Percentiles rank a stretch among this genome's conserved stretches.
Conservation (phyloP, 2,329 filamentous ascomycete genomes). For the Sclerotinia borealis region DNA sequence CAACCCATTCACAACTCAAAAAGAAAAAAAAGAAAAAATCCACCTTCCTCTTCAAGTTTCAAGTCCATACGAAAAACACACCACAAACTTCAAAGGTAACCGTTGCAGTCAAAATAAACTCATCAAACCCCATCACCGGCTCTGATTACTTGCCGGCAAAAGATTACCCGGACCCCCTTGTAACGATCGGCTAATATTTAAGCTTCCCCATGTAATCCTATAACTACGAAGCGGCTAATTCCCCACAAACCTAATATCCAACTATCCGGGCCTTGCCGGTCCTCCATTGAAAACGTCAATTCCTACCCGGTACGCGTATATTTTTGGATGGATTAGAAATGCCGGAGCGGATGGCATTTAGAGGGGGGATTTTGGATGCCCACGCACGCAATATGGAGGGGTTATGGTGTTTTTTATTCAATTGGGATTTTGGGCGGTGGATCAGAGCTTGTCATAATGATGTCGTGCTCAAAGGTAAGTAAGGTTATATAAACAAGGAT, state of each 20-base stretch:
- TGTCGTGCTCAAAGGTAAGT: neutral
- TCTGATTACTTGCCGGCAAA: neutral
- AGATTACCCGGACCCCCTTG: neutral
- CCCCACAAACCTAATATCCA: neutral
- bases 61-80: neutral
- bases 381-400: slow-evolving; percentile 8
- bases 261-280: too few relatives aligned
- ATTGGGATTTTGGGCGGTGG: neutral
- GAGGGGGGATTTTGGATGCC: neutral
- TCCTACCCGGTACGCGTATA: neutral
- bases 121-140: neutral
- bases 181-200: neutral
- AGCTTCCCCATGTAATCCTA: neutral
- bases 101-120: neutral
- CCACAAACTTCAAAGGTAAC: neutral
- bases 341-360: neutral
- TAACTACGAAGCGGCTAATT: neutral
- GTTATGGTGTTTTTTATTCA: neutral
- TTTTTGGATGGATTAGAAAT: neutral
- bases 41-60: neutral
- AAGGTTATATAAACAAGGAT: neutral
- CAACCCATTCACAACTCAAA: neutral
- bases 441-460: neutral
- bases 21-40: neutral
- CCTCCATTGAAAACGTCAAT: neutral